These are phyloP conservation scores for Penicillium occitanis DNA, from an alignment of 2,329 filamentous ascomycete species.

Conservation along the genomic window DNA sequence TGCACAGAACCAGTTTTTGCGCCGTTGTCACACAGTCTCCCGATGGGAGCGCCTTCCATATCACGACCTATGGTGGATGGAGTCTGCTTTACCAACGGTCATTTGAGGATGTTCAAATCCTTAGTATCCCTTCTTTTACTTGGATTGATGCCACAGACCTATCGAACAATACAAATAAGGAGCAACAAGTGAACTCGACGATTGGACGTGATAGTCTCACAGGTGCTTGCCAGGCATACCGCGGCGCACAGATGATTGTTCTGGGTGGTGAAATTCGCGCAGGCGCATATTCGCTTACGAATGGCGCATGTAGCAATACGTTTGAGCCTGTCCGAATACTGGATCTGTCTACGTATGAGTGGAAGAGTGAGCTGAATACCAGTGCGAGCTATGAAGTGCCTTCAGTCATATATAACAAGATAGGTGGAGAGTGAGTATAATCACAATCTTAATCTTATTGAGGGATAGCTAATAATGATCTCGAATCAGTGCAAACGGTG, in stretches of 20 bases:
- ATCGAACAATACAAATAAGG: constrained; percentile 7
- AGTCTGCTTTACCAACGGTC: constrained; percentile 6
- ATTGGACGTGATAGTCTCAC: constrained; percentile 9
- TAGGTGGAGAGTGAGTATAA: neutral
- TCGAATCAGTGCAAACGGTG: constrained; percentile 1
- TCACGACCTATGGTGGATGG: constrained; percentile 14
- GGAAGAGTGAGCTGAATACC: constrained; percentile 5
- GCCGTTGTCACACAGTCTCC: constrained; percentile 5
- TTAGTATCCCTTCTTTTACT: constrained; percentile 2
- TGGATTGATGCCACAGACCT: constrained; percentile 1
- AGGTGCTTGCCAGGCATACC: constrained; percentile 8
- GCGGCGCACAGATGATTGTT: constrained; percentile 10
- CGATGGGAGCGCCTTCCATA: constrained; percentile 6
- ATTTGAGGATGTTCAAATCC: constrained; percentile 11
- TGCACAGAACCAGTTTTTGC: neutral
- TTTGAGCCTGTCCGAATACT: constrained; percentile 5
- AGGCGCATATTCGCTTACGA: constrained; percentile 5
- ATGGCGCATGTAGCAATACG: neutral
- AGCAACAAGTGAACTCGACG: constrained; percentile 3
- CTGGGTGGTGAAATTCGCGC: constrained; percentile 8
- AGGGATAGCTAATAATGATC: neutral
- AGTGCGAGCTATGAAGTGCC: constrained; percentile 9
- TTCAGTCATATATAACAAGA: constrained; percentile 6
- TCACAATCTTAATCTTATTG: neutral
- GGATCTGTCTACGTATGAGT: constrained; percentile 8